Evolutionary conservation across 192 early-diverging fungal species (phyloP).

Genomic region (Tieghemiomyces parasiticus): DNA sequence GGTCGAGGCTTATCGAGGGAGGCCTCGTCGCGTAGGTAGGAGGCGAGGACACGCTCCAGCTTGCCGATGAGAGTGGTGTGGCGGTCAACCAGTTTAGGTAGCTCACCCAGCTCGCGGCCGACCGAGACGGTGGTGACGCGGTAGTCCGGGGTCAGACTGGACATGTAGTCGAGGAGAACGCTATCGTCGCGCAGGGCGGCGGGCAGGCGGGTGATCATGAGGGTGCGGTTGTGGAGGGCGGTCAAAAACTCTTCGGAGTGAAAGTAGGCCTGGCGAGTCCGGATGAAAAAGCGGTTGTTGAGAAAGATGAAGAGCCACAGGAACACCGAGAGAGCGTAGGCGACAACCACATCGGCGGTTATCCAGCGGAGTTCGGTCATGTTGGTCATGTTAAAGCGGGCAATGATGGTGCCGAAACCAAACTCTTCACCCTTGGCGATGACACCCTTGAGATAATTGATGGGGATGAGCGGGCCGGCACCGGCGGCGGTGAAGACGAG

Average conservation of each 20-base stretch:
- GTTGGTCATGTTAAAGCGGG: slow-evolving; percentile 28
- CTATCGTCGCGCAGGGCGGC: slow-evolving; percentile 35
- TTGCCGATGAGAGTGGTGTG: slow-evolving; percentile 45
- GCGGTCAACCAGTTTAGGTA: slow-evolving; percentile 46
- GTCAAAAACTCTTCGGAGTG: slow-evolving; percentile 39
- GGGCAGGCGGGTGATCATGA: slow-evolving; percentile 51
- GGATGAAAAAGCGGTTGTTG: slow-evolving; percentile 34
- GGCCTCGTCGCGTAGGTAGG: slow-evolving; percentile 25
- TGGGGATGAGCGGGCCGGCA: slow-evolving; percentile 40
- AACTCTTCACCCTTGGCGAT: slow-evolving; percentile 16
- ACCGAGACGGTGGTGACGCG: slow-evolving; percentile 40
- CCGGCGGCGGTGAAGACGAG: slow-evolving; percentile 38
- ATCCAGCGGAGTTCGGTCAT: slow-evolving; percentile 34
- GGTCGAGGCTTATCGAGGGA: slow-evolving; percentile 22
- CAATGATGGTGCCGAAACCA: slow-evolving; percentile 21
- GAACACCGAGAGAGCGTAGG: slow-evolving; percentile 39
- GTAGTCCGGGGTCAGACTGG: slow-evolving; percentile 22
- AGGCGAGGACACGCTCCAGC: slow-evolving; percentile 45
- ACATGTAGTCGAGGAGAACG: slow-evolving; percentile 32
- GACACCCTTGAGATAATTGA: slow-evolving; percentile 47
- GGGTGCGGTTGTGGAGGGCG: slow-evolving; percentile 46
- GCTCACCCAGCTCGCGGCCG: slow-evolving; percentile 42
- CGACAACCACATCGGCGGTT: slow-evolving; percentile 42
- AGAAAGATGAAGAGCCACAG: slow-evolving; percentile 34
- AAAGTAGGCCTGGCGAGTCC: slow-evolving; percentile 37